phyloP scores from a whole-genome alignment of 164 flowering plant species.

The Umbellularia californica region DNA sequence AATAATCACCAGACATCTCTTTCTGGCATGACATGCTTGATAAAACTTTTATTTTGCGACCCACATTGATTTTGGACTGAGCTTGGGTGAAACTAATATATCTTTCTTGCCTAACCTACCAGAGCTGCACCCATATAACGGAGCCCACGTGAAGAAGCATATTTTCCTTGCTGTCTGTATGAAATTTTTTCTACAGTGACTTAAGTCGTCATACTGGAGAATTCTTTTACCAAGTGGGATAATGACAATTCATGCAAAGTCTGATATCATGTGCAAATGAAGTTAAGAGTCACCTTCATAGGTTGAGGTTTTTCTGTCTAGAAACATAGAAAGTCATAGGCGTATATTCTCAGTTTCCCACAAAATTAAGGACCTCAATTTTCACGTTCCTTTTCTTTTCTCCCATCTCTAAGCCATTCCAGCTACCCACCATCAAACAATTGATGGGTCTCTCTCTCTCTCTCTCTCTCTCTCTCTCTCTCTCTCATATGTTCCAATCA shows the following conservation, averaged over 20 bases:
- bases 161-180: too few relatives aligned
- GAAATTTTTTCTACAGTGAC: too few relatives aligned
- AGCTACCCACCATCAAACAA: conserved; percentile 18
- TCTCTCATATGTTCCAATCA: too few relatives aligned
- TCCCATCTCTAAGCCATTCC: conserved; percentile 13
- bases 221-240: not conserved
- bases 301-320: not conserved
- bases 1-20: too few relatives aligned
- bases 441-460: conserved; percentile 11
- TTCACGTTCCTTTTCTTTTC: conserved; percentile 15
- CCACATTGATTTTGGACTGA: too few relatives aligned
- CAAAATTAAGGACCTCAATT: conserved; percentile 6
- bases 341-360: too few relatives aligned
- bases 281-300: not conserved
- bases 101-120: too few relatives aligned
- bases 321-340: not conserved
- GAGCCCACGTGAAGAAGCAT: too few relatives aligned
- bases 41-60: too few relatives aligned
- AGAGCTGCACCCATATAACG: too few relatives aligned
- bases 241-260: not conserved
- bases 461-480: conserved; percentile 13
- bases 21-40: too few relatives aligned
- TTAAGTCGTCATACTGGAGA: not conserved
- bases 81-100: too few relatives aligned
- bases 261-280: not conserved